Evolutionary conservation across 805 yeast genomes (phyloP), one percentile per base, ranked within the genome.

Genomic region (Saturnispora hagleri): DNA sequence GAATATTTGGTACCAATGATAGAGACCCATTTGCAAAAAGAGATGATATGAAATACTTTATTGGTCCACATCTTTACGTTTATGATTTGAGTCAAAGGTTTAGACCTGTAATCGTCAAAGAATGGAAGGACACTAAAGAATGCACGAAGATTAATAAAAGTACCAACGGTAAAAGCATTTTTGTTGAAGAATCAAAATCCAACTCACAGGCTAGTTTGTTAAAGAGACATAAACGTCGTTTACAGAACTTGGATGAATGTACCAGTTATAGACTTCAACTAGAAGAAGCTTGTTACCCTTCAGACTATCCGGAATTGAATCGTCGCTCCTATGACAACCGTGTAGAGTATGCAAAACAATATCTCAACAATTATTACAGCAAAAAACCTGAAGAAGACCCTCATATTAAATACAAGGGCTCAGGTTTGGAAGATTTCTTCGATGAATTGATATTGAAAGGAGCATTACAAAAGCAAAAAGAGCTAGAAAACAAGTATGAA

Each of bases 1-100:
- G 87, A 61, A 68, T 87, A 13, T 82, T 80, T 64, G 97, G 97
- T 12, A 86, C 96, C 0, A 77, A 84, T 36, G 97, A 90, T 65
- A 78, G 96, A 57, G 97, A 90, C 64, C 93, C 95, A 12, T 77
- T 74, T 55, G 93, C 95, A 2, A 81, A 77, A 57, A 73, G 96
- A 52, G 96, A 87, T 59, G 97, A 91, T 63, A 78, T 85, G 60
- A 82, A 84, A 62, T 86, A 86, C 64, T 87, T 93, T 66, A 82
- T 81, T 48, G 81, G 83, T 38, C 80, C 83, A 6, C 89, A 82
- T 66, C 70, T 89, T 27, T 82, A 84, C 57, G 83, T 89, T 38
- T 91, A 84, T 69, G 99, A 93, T 62, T 72, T 86, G 26, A 76
- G 82, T 56, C 90, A 86, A 59, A 76, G 76, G 24, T 82, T 84